Evolutionary conservation across 1,284 basidiomycete species (phyloP).

Genomic region (Earliella scabrosa): DNA sequence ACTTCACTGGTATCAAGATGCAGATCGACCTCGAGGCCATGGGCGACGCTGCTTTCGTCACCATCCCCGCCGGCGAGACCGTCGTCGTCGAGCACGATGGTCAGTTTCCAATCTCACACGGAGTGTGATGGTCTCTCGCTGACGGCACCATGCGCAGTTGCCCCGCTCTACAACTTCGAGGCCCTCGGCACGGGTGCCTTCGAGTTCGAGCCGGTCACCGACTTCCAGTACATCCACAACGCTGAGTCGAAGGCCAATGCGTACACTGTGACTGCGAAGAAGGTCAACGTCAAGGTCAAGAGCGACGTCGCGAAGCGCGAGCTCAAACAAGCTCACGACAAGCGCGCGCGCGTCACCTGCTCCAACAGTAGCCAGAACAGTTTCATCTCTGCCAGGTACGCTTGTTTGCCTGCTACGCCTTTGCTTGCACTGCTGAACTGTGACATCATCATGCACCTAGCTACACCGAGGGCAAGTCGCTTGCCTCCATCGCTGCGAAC

Average conservation of each 20-base stretch:
- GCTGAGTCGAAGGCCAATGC: conserved; percentile 19
- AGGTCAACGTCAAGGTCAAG: conserved; percentile 22
- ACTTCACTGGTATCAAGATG: conserved; percentile 49
- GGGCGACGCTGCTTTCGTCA: conserved; percentile 44
- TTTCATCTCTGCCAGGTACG: conserved; percentile 29
- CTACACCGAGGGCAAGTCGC: conserved; percentile 29
- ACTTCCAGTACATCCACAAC: conserved; percentile 26
- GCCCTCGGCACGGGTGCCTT: conserved; percentile 24
- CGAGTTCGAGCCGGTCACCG: conserved; percentile 18
- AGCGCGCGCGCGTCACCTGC: conserved; percentile 29
- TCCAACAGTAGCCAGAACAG: conserved; percentile 20
- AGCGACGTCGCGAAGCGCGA: conserved; percentile 27
- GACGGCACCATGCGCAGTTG: conserved; percentile 7
- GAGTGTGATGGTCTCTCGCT: background rate
- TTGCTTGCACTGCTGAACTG: background rate
- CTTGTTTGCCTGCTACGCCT: background rate
- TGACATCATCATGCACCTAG: background rate
- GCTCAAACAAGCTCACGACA: conserved; percentile 19
- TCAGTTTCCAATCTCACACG: conserved; percentile 18
- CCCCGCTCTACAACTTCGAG: conserved; percentile 30
- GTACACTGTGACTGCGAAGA: conserved; percentile 15
- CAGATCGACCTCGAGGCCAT: conserved; percentile 38
- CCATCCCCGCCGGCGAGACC: conserved; percentile 44
- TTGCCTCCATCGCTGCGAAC: conserved; percentile 26
- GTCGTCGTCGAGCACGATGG: conserved; percentile 44